Base-by-base conservation (phyloP, 768 basidiomycete genomes). In the Dioszegia crocea region DNA sequence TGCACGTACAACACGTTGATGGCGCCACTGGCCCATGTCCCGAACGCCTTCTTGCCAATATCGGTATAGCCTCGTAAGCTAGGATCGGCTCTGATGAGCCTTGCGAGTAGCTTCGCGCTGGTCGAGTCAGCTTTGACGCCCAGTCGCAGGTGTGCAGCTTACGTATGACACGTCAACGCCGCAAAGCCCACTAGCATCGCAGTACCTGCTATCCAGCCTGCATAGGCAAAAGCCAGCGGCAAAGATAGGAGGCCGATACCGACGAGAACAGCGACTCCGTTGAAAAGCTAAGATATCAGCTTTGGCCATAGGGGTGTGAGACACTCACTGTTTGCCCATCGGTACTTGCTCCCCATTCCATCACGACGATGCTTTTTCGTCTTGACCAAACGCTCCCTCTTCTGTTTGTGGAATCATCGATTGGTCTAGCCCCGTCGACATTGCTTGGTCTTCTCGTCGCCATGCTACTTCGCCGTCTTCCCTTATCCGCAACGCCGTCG, bases 241-340 rank as follows among this genome's bases (percentile, higher is more conserved):
- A 90, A 86, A 12, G 89, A 89, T 17, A 93, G 81, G 81, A 94
- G 86, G 3, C 91, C 91, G 62, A 93, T 86, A 5, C 91, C 91
- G 19, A 91, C 80, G 11, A 94, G 79, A 31, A 92, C 88, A 14
- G 89, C 89, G 30, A 86, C 88, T 10, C 86, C 86, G 67, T 93
- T 93, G 77, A 91, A 91, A n/a, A 94, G 77, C 90, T 90, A 38
- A 36, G 17, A 24, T 23, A n/a, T 51, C 49, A 51, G 33, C 21
- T 4, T 51, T 17, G 38, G 16, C 30, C 11, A 3, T 19, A 27
- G 36, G 6, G 10, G n/a, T 8, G 14, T 8, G 29, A 27, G 24
- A 40, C 3, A 50, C 52, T 6, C 40, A 75, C 73, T 4, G 75
- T 76, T 49, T 76, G 75, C 4, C 75, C 75, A 49, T 68, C 64